These are phyloP conservation scores for Solanum dulcamara DNA, from an alignment of 257 asterid genomes.

Conservation along the genomic window DNA sequence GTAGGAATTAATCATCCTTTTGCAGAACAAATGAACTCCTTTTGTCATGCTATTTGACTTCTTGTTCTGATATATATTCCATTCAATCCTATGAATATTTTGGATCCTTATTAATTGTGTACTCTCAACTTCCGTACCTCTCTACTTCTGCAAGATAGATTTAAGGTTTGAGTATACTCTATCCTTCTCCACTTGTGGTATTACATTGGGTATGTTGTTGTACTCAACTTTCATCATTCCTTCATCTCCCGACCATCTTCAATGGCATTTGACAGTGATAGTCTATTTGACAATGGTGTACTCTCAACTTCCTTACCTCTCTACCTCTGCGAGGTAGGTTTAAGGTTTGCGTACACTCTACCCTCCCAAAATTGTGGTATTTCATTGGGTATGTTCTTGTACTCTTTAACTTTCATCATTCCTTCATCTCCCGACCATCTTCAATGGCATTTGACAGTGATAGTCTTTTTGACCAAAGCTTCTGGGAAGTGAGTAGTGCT, in stretches of 20 bases:
- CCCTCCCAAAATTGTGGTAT: rapidly evolving
- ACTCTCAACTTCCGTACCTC: no score
- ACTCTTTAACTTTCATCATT: neutral
- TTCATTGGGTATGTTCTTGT: no score
- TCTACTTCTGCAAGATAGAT: neutral
- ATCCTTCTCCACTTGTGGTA: rapidly evolving
- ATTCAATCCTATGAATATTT: neutral
- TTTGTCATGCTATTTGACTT: conserved; percentile 22
- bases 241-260: neutral
- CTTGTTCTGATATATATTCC: conserved; percentile 10
- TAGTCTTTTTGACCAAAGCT: no score
- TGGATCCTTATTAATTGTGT: neutral
- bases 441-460: neutral
- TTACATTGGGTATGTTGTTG: no score
- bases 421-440: neutral
- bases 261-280: neutral
- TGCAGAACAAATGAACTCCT: conserved; percentile 11
- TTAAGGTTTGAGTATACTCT: neutral
- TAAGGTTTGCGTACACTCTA: neutral
- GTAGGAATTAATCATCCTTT: conserved; percentile 33
- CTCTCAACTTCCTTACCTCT: no score
- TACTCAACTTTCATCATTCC: neutral
- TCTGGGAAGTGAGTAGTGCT: no score
- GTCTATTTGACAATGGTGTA: no score
- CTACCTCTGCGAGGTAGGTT: neutral